Conservation (phyloP, 495 filamentous ascomycete genomes). For the Neurospora terricola region DNA sequence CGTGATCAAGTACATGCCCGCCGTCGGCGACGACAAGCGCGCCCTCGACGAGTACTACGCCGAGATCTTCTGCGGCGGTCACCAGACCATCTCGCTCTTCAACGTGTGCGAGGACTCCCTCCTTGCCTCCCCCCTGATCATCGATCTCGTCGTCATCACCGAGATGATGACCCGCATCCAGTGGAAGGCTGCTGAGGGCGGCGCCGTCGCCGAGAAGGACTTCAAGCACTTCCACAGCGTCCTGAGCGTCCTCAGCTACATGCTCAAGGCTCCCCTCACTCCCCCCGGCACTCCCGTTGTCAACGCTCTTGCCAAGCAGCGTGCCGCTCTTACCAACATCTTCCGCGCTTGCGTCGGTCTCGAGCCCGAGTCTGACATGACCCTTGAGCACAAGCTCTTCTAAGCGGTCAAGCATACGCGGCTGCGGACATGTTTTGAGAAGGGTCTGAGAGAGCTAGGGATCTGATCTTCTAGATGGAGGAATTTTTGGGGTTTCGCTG, state of each 20-base stretch:
- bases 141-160: slow-evolving; percentile 82
- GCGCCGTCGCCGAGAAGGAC: slow-evolving; percentile 48
- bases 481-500: background rate
- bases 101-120: slow-evolving; percentile 99
- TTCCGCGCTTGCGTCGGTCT: slow-evolving; percentile 97
- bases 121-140: slow-evolving; percentile 93
- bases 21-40: slow-evolving; percentile 98
- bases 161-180: slow-evolving; percentile 98
- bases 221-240: slow-evolving; percentile 96
- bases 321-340: slow-evolving; percentile 90
- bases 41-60: slow-evolving; percentile 98
- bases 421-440: background rate
- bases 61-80: slow-evolving; percentile 98
- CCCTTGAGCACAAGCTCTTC: slow-evolving; percentile 97
- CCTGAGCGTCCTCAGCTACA: slow-evolving; percentile 95
- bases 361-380: slow-evolving; percentile 98
- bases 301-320: slow-evolving; percentile 95
- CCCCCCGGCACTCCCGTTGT: slow-evolving; percentile 93
- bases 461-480: background rate
- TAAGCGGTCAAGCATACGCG: slow-evolving; percentile 11
- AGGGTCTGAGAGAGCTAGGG: background rate
- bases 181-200: slow-evolving; percentile 60
- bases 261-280: slow-evolving; percentile 97
- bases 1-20: slow-evolving; percentile 98
- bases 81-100: slow-evolving; percentile 95